Evolutionary conservation across 2,329 filamentous ascomycete species (phyloP), one percentile per base, ranked within the genome.

Genomic region (Pleoardoris graminearum): DNA sequence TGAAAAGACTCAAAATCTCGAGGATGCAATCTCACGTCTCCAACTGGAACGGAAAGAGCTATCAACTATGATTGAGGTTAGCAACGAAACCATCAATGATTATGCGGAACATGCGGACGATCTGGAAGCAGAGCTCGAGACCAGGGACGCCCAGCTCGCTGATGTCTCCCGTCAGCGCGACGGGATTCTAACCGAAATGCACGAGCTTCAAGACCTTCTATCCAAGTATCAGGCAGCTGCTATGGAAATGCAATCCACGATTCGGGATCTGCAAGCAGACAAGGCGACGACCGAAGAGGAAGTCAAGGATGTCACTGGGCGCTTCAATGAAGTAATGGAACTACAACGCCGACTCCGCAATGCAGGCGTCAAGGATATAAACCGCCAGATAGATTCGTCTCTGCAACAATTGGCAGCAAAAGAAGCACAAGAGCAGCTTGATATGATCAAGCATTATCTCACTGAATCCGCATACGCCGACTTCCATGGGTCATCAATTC

Each of bases 251-350:
- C 44, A 47, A 11, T 37, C 44, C 4, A 23, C n/a, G 16, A 19
- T 38, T 11, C 44, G 23, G 10, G 33, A 47, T n/a, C 33, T 47
- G 23, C 29, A 36, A n/a, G 44, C 44, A 30, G 60, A 90, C 96
- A 90, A 95, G 65, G 90, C 92, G 38, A 89, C 97, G 61, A 95
- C 91, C 0, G 94, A 97, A 72, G 88, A 88, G 14, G 92, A 97
- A 71, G 91, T 93, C 0, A 91, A 92, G 70, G 91, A 97, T 71
- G 84, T 97, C 50, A 92, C 87, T 59, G 89, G 85, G 64, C 88
- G 91, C 57, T 96, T 93, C 38, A 85, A 91, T 57, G 91, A 93
- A 48, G 96, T 99, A 88, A 89, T 96, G 84, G 93, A 99, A 67
- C 82, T 99, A 39, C 97, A 97, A 73, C 84, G 93, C 82, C 95